Evolutionary conservation across 2,329 filamentous ascomycete species (phyloP).

Genomic region (Didymella keratinophila): DNA sequence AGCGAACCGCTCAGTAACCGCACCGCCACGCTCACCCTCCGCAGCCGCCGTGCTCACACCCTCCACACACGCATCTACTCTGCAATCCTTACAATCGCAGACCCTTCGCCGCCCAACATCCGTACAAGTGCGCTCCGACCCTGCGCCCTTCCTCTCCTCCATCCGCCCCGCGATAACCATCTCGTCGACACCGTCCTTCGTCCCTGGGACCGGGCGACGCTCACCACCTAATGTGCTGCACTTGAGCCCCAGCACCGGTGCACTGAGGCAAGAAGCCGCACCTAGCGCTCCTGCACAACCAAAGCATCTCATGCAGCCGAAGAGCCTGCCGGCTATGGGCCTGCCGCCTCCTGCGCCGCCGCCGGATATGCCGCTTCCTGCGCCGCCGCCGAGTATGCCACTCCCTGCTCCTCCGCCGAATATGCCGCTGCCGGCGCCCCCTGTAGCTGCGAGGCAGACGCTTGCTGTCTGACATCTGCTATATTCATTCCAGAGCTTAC

Average conservation of each 20-base stretch:
- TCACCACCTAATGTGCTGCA: slow-evolving; percentile 26
- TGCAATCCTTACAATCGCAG: slow-evolving; percentile 26
- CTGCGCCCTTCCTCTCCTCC: slow-evolving; percentile 54
- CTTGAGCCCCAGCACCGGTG: slow-evolving; percentile 32
- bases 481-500: no score
- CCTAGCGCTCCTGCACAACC: slow-evolving; percentile 22
- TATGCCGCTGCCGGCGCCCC: slow-evolving; percentile 28
- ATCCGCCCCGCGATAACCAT: slow-evolving; percentile 43
- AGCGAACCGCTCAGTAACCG: slow-evolving; percentile 43
- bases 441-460: slow-evolving; percentile 9
- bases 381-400: slow-evolving; percentile 39
- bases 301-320: slow-evolving; percentile 36
- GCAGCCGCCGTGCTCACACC: slow-evolving; percentile 23
- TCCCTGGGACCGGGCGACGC: slow-evolving; percentile 35
- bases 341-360: slow-evolving; percentile 58
- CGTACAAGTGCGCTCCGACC: slow-evolving; percentile 54
- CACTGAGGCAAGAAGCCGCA: slow-evolving; percentile 37
- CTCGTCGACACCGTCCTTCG: slow-evolving; percentile 43
- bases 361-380: slow-evolving; percentile 56
- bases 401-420: slow-evolving; percentile 24
- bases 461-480: slow-evolving; percentile 12
- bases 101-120: slow-evolving; percentile 53
- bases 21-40: slow-evolving; percentile 32
- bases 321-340: slow-evolving; percentile 50
- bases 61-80: slow-evolving; percentile 21